A percentile compares a stretch with the other conserved stretches of the same genome.
phyloP scores from a whole-genome alignment of 1,139 yeast species.

The Kodamaea derodonti region DNA sequence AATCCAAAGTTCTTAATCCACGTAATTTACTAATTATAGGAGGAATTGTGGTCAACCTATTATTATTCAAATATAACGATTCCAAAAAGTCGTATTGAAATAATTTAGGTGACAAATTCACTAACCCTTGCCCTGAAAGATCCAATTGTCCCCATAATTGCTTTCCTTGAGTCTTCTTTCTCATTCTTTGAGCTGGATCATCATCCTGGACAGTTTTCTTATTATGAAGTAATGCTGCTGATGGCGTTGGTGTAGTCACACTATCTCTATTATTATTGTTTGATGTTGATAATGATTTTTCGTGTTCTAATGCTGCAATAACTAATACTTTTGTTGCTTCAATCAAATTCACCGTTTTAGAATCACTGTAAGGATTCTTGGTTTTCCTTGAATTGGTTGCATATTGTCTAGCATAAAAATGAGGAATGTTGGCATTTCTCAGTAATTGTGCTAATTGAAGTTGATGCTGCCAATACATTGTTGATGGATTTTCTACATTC shows the following conservation, averaged over 20 bases:
- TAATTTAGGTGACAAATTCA: conserved; percentile 64
- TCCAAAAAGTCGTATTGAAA: conserved; percentile 84
- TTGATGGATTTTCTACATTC: conserved; percentile 46
- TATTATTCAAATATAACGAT: conserved; percentile 82
- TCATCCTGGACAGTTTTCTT: conserved; percentile 59
- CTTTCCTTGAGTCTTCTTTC: conserved; percentile 63
- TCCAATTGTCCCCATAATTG: conserved; percentile 96
- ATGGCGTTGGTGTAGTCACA: conserved; percentile 27
- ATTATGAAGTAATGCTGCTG: conserved; percentile 52
- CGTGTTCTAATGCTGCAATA: conserved; percentile 41
- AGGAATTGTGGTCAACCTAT: conserved; percentile 69
- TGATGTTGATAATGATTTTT: conserved; percentile 20
- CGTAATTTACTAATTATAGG: conserved; percentile 63
- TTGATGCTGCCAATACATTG: conserved; percentile 86
- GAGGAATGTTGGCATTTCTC: conserved; percentile 70
- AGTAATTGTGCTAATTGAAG: conserved; percentile 75
- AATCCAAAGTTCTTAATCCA: conserved; percentile 78
- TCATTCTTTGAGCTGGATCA: conserved; percentile 73
- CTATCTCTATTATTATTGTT: conserved; percentile 7
- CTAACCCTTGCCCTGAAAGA: conserved; percentile 83
- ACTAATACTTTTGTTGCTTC: conserved; percentile 55
- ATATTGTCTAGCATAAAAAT: conserved; percentile 88
- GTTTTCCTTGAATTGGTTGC: conserved; percentile 72
- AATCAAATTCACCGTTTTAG: conserved; percentile 43
- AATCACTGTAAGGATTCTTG: conserved; percentile 43